Base-by-base conservation (phyloP, 495 filamentous ascomycete genomes). In the Hypoxylon fragiforme region DNA sequence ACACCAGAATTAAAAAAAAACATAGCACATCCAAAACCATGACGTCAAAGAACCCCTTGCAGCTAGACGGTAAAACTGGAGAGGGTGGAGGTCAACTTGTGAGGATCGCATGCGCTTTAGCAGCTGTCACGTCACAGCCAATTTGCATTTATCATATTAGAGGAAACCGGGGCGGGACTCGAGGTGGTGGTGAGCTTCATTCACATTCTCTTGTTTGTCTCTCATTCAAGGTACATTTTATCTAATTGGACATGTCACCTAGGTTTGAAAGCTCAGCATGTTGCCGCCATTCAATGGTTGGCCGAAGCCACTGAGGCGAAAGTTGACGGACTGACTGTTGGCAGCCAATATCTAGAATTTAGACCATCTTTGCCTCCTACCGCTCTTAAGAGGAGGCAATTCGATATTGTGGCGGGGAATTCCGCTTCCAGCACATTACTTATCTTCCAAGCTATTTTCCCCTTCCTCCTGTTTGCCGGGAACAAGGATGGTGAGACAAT, bases 61-160 rank as follows among this genome's bases (percentile, higher is more conserved):
- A 69, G 43, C 68, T 91, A 5, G 86, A 90, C 55, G 89, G 88
- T 26, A 69, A 79, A 36, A 88, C 81, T 0, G 88, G 92, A 9
- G 91, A 95, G 73, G 90, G 91, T 30, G 91, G 90, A 22, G 91
- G 90, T 7, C 90, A 96, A 67, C 74, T 96, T 1, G 78, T 94
- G 21, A 81, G 91, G 37, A 77, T 89, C 35, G 88, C 88, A 1
- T 69, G 88, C 22, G 81, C 79, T 7, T 70, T 95, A 1, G 83
- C 89, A 0, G 82, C 87, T 0, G 73, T 95, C 4, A 86, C 85
- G 6, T 70, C 76, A 3, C 77, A 72, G 6, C 81, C 89, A 4
- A 73, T 95, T 38, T 74, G 76, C 34, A 84, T 96, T 37, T 71
- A 79, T 21, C 63, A 89, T 58, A 84, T 94, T 13, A 79, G 91